These are phyloP conservation scores for Pseudotsuga menziesii DNA, from an alignment of 75 land plant genomes.

Conservation along the genomic window DNA sequence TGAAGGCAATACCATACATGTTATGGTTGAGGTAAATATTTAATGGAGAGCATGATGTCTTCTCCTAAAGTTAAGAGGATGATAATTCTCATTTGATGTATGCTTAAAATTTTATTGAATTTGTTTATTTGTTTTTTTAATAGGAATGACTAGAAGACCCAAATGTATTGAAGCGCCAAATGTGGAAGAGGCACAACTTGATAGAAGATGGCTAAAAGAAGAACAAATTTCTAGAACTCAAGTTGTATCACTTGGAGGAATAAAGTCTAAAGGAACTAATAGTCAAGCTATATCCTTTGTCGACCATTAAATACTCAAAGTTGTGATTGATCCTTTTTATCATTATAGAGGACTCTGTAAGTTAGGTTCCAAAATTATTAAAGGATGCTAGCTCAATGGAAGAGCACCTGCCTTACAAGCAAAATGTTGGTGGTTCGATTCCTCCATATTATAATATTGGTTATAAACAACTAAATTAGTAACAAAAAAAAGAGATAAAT, in stretches of 20 bases:
- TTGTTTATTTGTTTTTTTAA: background rate
- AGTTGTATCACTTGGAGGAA: slow-evolving; percentile 15
- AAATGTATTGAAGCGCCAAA: slow-evolving; percentile 85
- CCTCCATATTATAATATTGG: too few species aligned
- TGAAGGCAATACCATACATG: slow-evolving; percentile 93
- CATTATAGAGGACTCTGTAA: too few species aligned
- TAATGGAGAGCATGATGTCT: background rate
- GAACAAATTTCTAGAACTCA: slow-evolving; percentile 54
- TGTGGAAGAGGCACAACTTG: slow-evolving; percentile 96
- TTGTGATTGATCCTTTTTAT: too few species aligned
- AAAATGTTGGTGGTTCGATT: too few species aligned
- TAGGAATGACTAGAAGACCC: slow-evolving; percentile 92
- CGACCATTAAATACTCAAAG: too few species aligned
- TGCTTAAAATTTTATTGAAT: background rate
- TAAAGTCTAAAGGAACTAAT: slow-evolving; percentile 37
- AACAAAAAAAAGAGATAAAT: too few species aligned
- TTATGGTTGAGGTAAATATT: slow-evolving; percentile 73
- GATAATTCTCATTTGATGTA: slow-evolving; percentile 1
- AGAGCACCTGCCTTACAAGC: too few species aligned
- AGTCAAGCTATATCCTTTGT: too few species aligned
- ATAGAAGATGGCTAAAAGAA: slow-evolving; percentile 81
- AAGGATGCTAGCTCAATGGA: too few species aligned
- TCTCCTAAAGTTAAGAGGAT: background rate
- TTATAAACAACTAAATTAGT: too few species aligned
- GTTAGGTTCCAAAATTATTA: too few species aligned